Conservation (phyloP, 2,329 filamentous ascomycete genomes). For the Botrytis fragariae region DNA sequence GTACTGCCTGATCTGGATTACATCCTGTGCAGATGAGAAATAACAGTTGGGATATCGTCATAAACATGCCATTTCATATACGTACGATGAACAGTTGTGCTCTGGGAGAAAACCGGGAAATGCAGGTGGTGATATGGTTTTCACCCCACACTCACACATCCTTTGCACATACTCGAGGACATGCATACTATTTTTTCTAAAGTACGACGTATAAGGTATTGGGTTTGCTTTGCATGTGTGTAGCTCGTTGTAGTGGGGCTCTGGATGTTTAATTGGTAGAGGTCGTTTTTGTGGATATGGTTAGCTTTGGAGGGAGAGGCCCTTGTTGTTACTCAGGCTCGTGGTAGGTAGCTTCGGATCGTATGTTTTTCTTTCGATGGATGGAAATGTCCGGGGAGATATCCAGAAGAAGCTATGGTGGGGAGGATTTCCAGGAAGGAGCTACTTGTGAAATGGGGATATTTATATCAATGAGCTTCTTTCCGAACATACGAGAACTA, state of each 20-base stretch:
- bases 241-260: not conserved
- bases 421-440: not conserved
- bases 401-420: not conserved
- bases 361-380: not conserved
- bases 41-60: not conserved
- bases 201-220: not conserved
- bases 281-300: not conserved
- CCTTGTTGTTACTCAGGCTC: slow-evolving; percentile 2
- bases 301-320: not conserved
- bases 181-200: not conserved
- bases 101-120: not conserved
- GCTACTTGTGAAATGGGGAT: not conserved
- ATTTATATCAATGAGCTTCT: not conserved
- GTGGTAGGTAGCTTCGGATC: not conserved
- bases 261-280: not conserved
- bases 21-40: not conserved
- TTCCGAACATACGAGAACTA: not conserved
- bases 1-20: not conserved
- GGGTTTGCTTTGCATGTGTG: not conserved
- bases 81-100: not conserved
- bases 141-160: not conserved
- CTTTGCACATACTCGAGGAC: not conserved
- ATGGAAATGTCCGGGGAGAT: not conserved
- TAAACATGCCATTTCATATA: not conserved
- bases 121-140: too few relatives aligned